Percentiles rank a stretch among this genome's conserved stretches.
phyloP scores from a whole-genome alignment of 2,329 filamentous ascomycete species.

The Sclerotinia glacialis region DNA sequence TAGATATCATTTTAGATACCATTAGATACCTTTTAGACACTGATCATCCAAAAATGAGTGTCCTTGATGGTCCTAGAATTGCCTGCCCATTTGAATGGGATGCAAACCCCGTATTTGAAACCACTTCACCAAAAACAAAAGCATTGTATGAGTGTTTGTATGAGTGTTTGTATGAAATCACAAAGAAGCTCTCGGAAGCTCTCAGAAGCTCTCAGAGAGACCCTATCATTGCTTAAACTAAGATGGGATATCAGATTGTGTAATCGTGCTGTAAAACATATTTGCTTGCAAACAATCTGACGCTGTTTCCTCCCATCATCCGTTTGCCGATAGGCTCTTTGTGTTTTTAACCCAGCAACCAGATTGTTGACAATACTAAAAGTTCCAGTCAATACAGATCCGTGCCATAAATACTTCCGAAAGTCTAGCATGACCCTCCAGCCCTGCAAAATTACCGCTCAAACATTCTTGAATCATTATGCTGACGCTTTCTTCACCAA shows the following conservation, averaged over 20 bases:
- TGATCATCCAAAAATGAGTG: background rate
- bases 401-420: background rate
- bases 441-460: background rate
- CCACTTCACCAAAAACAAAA: conserved; percentile 10
- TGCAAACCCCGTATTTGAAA: background rate
- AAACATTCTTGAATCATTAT: background rate
- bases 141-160: background rate
- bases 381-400: background rate
- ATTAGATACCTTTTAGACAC: too few species aligned
- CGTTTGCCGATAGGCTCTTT: too few species aligned
- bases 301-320: background rate
- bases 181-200: background rate
- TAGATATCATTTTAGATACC: too few species aligned
- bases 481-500: conserved; percentile 20
- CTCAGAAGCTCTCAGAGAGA: too few species aligned
- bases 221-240: background rate
- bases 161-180: background rate
- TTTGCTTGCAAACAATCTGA: background rate
- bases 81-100: background rate
- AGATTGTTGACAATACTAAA: background rate
- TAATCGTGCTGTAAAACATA: background rate
- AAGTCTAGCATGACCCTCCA: background rate
- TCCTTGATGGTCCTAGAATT: background rate
- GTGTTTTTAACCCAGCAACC: too few species aligned
- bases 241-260: background rate